Percentiles rank a stretch among this genome's conserved stretches.
These are phyloP conservation scores for Annulohypoxylon stygium DNA, from an alignment of 495 filamentous ascomycete species.

Conservation along the genomic window DNA sequence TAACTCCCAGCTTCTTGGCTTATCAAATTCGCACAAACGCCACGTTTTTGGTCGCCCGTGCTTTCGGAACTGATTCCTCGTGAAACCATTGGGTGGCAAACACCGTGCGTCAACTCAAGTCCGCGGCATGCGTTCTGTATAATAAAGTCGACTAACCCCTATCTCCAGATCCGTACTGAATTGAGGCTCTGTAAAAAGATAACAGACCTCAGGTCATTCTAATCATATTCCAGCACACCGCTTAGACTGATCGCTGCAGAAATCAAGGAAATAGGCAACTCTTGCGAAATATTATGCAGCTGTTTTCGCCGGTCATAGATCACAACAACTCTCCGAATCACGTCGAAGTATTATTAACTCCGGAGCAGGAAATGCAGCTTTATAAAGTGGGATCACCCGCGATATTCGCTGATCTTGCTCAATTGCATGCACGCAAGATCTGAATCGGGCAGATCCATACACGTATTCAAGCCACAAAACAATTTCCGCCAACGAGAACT, in stretches of 20 bases:
- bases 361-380: constrained; percentile 2
- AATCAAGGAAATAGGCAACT: background rate
- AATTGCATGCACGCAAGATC: constrained; percentile 15
- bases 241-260: background rate
- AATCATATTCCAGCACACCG: background rate
- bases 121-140: background rate
- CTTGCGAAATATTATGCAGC: background rate
- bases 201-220: background rate
- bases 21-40: constrained; percentile 21
- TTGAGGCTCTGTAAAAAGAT: background rate
- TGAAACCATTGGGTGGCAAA: constrained; percentile 10
- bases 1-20: constrained; percentile 11
- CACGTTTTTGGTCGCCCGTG: constrained; percentile 3
- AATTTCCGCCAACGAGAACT: background rate
- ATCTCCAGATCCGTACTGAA: background rate
- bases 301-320: background rate
- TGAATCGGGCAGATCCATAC: background rate
- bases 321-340: background rate
- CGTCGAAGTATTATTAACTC: background rate
- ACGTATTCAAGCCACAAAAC: background rate
- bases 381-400: background rate
- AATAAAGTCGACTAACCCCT: background rate
- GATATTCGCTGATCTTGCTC: constrained; percentile 8
- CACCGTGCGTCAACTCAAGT: background rate
- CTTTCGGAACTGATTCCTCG: background rate